Percentiles rank a stretch among this genome's conserved stretches.
phyloP scores from a whole-genome alignment of 1,284 basidiomycete species.

The Sutorius eximius region DNA sequence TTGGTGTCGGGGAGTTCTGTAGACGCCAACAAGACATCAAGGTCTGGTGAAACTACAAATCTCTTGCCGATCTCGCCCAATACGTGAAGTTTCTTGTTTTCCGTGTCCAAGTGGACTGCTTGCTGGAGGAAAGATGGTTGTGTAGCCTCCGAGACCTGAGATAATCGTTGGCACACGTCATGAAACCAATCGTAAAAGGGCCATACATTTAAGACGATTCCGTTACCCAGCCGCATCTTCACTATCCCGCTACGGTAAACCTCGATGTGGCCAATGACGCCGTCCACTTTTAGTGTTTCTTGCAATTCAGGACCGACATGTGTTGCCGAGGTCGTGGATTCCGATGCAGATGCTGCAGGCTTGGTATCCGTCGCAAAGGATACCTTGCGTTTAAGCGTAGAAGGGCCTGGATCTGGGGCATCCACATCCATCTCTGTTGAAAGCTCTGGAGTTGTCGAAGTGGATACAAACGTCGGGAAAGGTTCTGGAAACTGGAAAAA shows the following conservation, averaged over 20 bases:
- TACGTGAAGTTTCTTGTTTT: constrained; percentile 61
- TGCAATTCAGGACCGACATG: constrained; percentile 28
- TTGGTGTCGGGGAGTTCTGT: constrained; percentile 56
- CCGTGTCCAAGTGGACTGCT: constrained; percentile 71
- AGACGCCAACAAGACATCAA: constrained; percentile 74
- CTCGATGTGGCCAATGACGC: constrained; percentile 79
- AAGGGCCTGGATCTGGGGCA: constrained; percentile 17
- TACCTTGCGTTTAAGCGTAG: constrained; percentile 48
- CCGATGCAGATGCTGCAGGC: constrained; percentile 33
- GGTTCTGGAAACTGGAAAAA: constrained; percentile 93
- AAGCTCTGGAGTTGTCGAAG: constrained; percentile 21
- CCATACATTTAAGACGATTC: constrained; percentile 79
- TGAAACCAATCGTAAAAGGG: constrained; percentile 2
- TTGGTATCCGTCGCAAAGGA: constrained; percentile 65
- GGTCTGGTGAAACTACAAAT: constrained; percentile 84
- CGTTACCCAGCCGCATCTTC: constrained; percentile 80
- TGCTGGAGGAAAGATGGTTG: constrained; percentile 91
- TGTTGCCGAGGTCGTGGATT: constrained; percentile 27
- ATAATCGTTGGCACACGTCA: constrained; percentile 4
- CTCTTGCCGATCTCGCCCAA: constrained; percentile 85
- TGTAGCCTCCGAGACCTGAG: constrained; percentile 79
- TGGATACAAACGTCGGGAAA: constrained; percentile 72
- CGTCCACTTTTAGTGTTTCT: constrained; percentile 56
- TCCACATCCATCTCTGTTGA: constrained; percentile 33
- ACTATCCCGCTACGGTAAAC: constrained; percentile 84